These are phyloP conservation scores for Cercospora sesami DNA, from an alignment of 2,329 filamentous ascomycete genomes.

Conservation along the genomic window DNA sequence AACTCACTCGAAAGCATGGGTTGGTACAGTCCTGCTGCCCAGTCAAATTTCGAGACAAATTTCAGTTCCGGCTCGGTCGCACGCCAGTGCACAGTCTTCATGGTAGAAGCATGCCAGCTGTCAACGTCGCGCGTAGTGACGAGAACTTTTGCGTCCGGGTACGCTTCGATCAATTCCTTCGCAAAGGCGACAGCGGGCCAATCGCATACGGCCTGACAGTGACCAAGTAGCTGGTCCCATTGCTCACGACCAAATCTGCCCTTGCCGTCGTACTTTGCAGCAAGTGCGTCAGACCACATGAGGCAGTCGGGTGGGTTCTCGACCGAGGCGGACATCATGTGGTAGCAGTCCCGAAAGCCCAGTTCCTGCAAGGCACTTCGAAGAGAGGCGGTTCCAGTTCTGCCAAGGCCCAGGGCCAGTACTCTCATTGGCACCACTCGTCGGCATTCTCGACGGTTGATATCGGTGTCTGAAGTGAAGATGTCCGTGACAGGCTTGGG, in stretches of 20 bases:
- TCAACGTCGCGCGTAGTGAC: slow-evolving; percentile 67
- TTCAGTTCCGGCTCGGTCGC: slow-evolving; percentile 63
- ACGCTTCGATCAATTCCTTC: slow-evolving; percentile 68
- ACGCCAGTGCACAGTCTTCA: slow-evolving; percentile 69
- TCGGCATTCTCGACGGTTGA: slow-evolving; percentile 65
- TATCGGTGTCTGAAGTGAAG: slow-evolving; percentile 65
- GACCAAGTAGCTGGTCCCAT: slow-evolving; percentile 68
- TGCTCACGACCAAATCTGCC: slow-evolving; percentile 65
- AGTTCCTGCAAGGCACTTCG: slow-evolving; percentile 65
- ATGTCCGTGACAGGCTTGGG: slow-evolving; percentile 58
- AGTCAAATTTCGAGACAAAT: slow-evolving; percentile 57
- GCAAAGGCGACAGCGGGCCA: slow-evolving; percentile 68
- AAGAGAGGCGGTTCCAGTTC: slow-evolving; percentile 70
- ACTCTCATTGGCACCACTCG: slow-evolving; percentile 72
- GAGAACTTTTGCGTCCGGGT: slow-evolving; percentile 71
- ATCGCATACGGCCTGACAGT: slow-evolving; percentile 67
- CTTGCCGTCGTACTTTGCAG: slow-evolving; percentile 61
- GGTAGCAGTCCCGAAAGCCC: slow-evolving; percentile 68
- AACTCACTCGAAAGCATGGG: slow-evolving; percentile 62
- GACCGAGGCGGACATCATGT: slow-evolving; percentile 70
- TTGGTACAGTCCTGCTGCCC: slow-evolving; percentile 67
- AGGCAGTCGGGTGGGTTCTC: slow-evolving; percentile 68
- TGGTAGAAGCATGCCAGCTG: slow-evolving; percentile 62
- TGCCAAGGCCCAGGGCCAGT: slow-evolving; percentile 66
- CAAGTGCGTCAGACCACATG: slow-evolving; percentile 69